Conservation (phyloP, 2,329 filamentous ascomycete genomes). For the Fusarium setosum region DNA sequence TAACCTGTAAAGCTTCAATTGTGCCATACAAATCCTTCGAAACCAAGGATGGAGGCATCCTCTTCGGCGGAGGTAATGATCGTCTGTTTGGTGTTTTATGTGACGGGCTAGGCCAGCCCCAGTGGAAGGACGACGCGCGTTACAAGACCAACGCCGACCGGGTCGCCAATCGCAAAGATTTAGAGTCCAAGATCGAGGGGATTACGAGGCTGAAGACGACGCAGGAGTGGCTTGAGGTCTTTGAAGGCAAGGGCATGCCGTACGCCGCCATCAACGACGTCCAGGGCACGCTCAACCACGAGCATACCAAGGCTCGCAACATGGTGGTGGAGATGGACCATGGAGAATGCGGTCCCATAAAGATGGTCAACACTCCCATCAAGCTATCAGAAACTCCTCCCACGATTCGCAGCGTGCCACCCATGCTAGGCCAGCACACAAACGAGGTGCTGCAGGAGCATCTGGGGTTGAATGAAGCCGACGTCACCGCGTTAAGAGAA, state of each 20-base stretch:
- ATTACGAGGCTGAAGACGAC: slow-evolving; percentile 84
- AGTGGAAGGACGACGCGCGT: slow-evolving; percentile 69
- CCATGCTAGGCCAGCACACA: slow-evolving; percentile 88
- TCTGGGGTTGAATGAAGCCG: slow-evolving; percentile 67
- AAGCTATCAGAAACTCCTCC: slow-evolving; percentile 91
- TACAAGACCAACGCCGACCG: slow-evolving; percentile 72
- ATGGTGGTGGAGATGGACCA: slow-evolving; percentile 95
- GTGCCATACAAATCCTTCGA: slow-evolving; percentile 92
- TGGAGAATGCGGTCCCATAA: slow-evolving; percentile 83
- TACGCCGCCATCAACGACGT: slow-evolving; percentile 95
- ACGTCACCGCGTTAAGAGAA: slow-evolving; percentile 71
- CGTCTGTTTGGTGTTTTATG: slow-evolving; percentile 75
- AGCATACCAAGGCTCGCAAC: slow-evolving; percentile 83
- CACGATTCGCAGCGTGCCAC: slow-evolving; percentile 80
- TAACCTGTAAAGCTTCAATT: slow-evolving; percentile 77
- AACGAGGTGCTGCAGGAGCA: slow-evolving; percentile 77
- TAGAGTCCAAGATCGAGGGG: slow-evolving; percentile 83
- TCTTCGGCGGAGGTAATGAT: slow-evolving; percentile 80
- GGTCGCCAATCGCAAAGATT: slow-evolving; percentile 76
- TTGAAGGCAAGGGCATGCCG: slow-evolving; percentile 93
- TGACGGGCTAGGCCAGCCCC: slow-evolving; percentile 65
- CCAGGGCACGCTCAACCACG: slow-evolving; percentile 83
- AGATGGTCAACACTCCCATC: slow-evolving; percentile 92
- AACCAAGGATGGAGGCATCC: slow-evolving; percentile 76
- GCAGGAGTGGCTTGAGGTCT: slow-evolving; percentile 84